These are phyloP conservation scores for Mucor piriformis DNA, from an alignment of 371 early-diverging fungal genomes.

Conservation along the genomic window DNA sequence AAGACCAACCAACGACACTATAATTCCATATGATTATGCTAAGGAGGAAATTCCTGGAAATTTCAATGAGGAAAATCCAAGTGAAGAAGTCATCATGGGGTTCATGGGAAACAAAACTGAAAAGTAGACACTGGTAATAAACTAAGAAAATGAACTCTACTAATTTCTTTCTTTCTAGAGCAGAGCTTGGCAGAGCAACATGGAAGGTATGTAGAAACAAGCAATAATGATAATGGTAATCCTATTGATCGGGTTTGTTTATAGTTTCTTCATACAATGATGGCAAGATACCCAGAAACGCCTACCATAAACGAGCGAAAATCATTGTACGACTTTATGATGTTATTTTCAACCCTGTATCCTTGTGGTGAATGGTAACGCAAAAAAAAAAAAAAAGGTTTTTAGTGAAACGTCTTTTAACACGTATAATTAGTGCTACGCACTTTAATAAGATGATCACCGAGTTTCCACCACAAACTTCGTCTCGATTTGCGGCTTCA, in stretches of 20 bases:
- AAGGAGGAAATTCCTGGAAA: neutral
- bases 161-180: slow-evolving; percentile 47
- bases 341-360: slow-evolving; percentile 87
- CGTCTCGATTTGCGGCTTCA: slow-evolving; percentile 74
- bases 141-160: neutral
- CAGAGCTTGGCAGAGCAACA: slow-evolving; percentile 83
- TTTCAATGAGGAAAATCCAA: neutral
- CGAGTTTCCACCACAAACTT: slow-evolving; percentile 85
- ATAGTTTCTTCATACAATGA: slow-evolving; percentile 95
- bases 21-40: neutral
- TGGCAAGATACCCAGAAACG: slow-evolving; percentile 87
- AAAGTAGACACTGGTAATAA: slow-evolving; percentile 48
- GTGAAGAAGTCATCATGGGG: slow-evolving; percentile 65
- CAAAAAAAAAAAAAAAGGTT: neutral
- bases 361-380: slow-evolving; percentile 96
- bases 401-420: neutral
- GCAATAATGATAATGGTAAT: neutral
- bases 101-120: slow-evolving; percentile 82
- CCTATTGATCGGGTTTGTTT: neutral
- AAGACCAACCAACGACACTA: neutral
- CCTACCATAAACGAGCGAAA: slow-evolving; percentile 83
- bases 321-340: slow-evolving; percentile 82
- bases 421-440: slow-evolving; percentile 61
- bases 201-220: slow-evolving; percentile 58
- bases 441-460: slow-evolving; percentile 85